A percentile compares a stretch with the other conserved stretches of the same genome.
Conservation (phyloP, 495 filamentous ascomycete genomes). For the Polyplosphaeria fusca region DNA sequence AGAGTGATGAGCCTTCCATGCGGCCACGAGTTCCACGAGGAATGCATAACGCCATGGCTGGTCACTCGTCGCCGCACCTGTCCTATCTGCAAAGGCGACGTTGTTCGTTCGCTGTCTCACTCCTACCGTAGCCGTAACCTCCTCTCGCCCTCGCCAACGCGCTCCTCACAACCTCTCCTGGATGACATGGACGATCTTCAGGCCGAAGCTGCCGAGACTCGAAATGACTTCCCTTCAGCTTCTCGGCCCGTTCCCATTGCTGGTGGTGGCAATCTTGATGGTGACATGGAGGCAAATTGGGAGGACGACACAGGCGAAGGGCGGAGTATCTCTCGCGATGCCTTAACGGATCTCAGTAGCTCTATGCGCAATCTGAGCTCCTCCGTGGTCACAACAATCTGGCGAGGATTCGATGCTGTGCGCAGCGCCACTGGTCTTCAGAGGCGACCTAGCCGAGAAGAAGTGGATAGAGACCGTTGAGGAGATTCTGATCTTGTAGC, state of each 20-base stretch:
- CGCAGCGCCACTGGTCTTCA: slow-evolving; percentile 22
- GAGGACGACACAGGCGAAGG: slow-evolving; percentile 3
- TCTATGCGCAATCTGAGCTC: slow-evolving; percentile 19
- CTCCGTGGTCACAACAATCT: slow-evolving; percentile 19
- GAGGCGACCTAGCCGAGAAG: slow-evolving; percentile 14
- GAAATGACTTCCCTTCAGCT: slow-evolving; percentile 49
- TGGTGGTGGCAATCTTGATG: background rate
- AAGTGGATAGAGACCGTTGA: slow-evolving; percentile 29
- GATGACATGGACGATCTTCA: slow-evolving; percentile 53
- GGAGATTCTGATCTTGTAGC: background rate
- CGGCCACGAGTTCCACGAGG: slow-evolving; percentile 95
- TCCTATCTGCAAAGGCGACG: slow-evolving; percentile 96
- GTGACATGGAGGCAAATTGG: slow-evolving; percentile 32
- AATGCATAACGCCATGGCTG: slow-evolving; percentile 99
- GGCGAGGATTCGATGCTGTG: slow-evolving; percentile 28
- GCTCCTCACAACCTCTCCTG: slow-evolving; percentile 35
- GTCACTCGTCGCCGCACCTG: slow-evolving; percentile 92
- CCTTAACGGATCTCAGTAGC: slow-evolving; percentile 9
- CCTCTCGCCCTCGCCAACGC: slow-evolving; percentile 13
- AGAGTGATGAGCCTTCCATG: slow-evolving; percentile 97
- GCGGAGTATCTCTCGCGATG: background rate
- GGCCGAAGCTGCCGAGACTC: slow-evolving; percentile 40
- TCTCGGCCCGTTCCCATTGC: slow-evolving; percentile 22
- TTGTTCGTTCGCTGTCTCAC: slow-evolving; percentile 63
- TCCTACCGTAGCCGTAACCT: slow-evolving; percentile 23